These are phyloP conservation scores for Leersia perrieri DNA, from an alignment of 176 grass and related monocot genomes.

Conservation along the genomic window DNA sequence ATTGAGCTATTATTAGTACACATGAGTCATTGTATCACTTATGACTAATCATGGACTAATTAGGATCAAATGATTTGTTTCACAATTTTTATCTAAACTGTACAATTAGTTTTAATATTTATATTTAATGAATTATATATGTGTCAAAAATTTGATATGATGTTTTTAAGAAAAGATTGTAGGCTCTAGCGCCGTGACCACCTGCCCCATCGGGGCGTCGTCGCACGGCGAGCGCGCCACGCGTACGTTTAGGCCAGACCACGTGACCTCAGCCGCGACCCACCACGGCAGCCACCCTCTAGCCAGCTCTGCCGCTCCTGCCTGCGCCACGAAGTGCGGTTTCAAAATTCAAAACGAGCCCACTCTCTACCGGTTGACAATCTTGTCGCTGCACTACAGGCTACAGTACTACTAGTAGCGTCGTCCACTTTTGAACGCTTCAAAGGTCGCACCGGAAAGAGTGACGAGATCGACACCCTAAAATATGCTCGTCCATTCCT, in stretches of 20 bases:
- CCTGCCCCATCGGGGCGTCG: not conserved
- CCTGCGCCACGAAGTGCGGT: not conserved
- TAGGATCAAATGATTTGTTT: no score
- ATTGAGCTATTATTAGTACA: no score
- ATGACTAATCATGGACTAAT: no score
- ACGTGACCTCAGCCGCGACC: slow-evolving; percentile 24
- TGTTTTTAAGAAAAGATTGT: no score
- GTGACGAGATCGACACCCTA: not conserved
- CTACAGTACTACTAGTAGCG: not conserved
- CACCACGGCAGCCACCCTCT: not conserved
- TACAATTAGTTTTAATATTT: no score
- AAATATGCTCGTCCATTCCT: slow-evolving; percentile 30
- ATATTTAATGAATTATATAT: no score
- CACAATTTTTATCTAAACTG: no score
- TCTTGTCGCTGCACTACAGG: not conserved
- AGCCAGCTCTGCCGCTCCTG: not conserved
- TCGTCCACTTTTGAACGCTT: slow-evolving; percentile 20
- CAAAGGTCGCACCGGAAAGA: not conserved
- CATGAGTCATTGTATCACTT: no score
- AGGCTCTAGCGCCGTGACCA: not conserved
- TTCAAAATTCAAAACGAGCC: slow-evolving; percentile 43
- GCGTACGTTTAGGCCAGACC: not conserved
- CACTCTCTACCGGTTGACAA: not conserved
- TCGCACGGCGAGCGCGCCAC: not conserved
- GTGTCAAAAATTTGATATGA: no score